Evolutionary conservation across 176 grass and related monocot species (phyloP), one percentile per base, ranked within the genome.

Genomic region (Aegilops tauschii): DNA sequence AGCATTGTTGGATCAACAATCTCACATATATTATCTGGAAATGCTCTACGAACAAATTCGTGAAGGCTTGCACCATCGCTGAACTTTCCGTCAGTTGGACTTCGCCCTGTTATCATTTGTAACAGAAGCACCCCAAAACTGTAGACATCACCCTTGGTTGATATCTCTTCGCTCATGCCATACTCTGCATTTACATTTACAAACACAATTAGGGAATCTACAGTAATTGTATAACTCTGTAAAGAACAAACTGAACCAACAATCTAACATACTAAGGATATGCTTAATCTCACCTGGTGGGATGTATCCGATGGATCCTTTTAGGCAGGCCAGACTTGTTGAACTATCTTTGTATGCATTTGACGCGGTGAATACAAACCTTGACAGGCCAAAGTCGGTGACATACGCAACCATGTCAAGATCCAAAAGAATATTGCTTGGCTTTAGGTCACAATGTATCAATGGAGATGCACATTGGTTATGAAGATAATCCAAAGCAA

Each of bases 221-320:
- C 14, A 34, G 3, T 17, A 44, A 17, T 1, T 84, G 14, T 47
- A 28, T 1, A 4, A 69, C 27, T 23, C 13, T 79, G 84, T 12
- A 77, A 39, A 31, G n/a, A 18, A 61, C 4, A 49, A 5, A 32
- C 8, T 27, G 10, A 59, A 20, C 17, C 56, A 59, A 59, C 56
- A 59, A 81, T 28, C 5, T 0, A 32, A 35, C 6, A 36, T 30
- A n/a, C 9, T 81, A 34, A 4, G 18, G 2, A 42, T 8, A 44
- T 16, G 12, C 4, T 35, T 65, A 88, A 54, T 82, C 30, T 69
- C 47, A 92, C 87, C 87, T 68, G 90, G 90, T 20, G 79, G 71
- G 13, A 92, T 88, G 8, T 89, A 92, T 68, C 90, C 87, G 12
- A 92, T 92, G 13, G 87, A 89, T 61, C 90, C 90, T 86, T 83